A percentile compares a stretch with the other conserved stretches of the same genome.
These are phyloP conservation scores for Mitragyna speciosa DNA, from an alignment of 257 asterid species.

Conservation along the genomic window DNA sequence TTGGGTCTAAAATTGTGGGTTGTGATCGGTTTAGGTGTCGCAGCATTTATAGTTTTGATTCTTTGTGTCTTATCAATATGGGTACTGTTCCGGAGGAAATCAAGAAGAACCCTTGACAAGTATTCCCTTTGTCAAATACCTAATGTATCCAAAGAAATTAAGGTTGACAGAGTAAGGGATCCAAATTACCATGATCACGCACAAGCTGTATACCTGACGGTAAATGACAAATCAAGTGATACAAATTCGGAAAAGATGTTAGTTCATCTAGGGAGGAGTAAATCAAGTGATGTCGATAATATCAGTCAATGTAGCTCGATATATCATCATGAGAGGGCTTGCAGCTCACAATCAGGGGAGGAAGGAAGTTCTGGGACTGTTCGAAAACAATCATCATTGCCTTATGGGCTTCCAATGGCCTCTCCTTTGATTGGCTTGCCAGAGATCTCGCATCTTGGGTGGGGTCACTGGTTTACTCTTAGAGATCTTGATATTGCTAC, in stretches of 20 bases:
- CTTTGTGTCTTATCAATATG: conserved; percentile 74
- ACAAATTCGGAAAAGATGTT: conserved; percentile 63
- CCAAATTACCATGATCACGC: conserved; percentile 42
- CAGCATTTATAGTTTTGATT: conserved; percentile 67
- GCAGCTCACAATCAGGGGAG: conserved; percentile 92
- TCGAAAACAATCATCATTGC: conserved; percentile 53
- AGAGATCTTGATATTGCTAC: conserved; percentile 93
- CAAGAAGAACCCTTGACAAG: conserved; percentile 54
- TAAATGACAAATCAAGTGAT: conserved; percentile 64
- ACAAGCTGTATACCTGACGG: conserved; percentile 46
- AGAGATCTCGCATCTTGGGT: conserved; percentile 90
- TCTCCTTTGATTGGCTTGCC: conserved; percentile 94
- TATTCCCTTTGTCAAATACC: conserved; percentile 66
- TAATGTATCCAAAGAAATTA: conserved; percentile 72
- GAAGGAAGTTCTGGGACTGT: conserved; percentile 77
- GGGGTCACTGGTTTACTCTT: conserved; percentile 99
- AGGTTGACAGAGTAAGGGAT: conserved; percentile 63
- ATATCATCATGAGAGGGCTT: conserved; percentile 59
- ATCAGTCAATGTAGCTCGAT: conserved; percentile 81
- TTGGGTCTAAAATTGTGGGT: conserved; percentile 84
- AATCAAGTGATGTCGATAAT: conserved; percentile 76
- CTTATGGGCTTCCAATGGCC: conserved; percentile 62
- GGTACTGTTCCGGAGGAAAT: conserved; percentile 61
- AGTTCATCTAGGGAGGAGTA: conserved; percentile 69
- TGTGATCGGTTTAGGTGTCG: conserved; percentile 69